Evolutionary conservation across 2,329 filamentous ascomycete species (phyloP).

Genomic region (Pyrenophora tritici-repentis): DNA sequence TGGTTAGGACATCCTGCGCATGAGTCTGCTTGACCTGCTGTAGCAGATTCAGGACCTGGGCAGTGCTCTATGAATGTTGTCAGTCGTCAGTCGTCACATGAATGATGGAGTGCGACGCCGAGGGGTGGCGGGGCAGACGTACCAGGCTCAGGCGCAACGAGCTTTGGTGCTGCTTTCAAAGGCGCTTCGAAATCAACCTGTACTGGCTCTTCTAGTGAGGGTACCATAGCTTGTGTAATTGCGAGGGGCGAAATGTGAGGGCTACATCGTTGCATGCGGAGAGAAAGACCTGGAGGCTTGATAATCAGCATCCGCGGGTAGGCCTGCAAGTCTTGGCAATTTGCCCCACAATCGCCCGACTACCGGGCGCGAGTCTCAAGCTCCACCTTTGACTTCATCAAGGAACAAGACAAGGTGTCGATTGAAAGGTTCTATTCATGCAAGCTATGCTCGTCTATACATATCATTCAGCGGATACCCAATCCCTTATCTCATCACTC

Average conservation of each 20-base stretch:
- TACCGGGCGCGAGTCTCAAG: conserved; percentile 12
- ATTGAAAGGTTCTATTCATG: conserved; percentile 19
- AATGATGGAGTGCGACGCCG: conserved; percentile 47
- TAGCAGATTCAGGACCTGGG: conserved; percentile 81
- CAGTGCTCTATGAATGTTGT: conserved; percentile 71
- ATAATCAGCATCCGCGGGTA: conserved; percentile 38
- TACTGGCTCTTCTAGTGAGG: conserved; percentile 73
- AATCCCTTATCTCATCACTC: neutral
- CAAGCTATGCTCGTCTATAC: conserved; percentile 27
- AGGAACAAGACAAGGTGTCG: neutral
- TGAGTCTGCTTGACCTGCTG: conserved; percentile 71
- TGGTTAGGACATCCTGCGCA: conserved; percentile 97
- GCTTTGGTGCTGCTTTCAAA: conserved; percentile 76
- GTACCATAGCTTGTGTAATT: conserved; percentile 65
- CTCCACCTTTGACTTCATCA: neutral
- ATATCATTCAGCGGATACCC: neutral
- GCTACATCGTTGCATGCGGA: conserved; percentile 28
- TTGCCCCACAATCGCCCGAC: conserved; percentile 32
- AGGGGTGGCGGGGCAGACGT: conserved; percentile 31
- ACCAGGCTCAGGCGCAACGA: conserved; percentile 90
- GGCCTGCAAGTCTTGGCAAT: conserved; percentile 32
- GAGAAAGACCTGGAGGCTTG: conserved; percentile 33
- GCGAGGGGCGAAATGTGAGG: conserved; percentile 10
- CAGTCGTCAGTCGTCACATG: neutral
- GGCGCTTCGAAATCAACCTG: conserved; percentile 75